Conservation (phyloP, 78 protist species). For the Speleostelium caveatum region DNA sequence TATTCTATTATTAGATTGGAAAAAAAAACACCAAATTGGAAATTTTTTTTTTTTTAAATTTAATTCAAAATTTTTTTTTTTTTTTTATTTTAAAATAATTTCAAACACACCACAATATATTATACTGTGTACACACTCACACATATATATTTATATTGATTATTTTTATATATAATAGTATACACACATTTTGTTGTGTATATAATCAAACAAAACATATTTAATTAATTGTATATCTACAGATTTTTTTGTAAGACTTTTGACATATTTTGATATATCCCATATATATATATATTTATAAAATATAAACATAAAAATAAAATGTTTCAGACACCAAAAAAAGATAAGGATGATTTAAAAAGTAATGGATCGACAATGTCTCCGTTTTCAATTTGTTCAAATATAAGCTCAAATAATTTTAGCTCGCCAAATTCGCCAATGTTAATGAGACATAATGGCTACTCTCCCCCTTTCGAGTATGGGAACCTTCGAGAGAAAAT, state of each 20-base stretch:
- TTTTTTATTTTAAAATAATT: too few relatives aligned
- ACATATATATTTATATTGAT: too few relatives aligned
- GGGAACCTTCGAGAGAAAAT: conserved; percentile 9
- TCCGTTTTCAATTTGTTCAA: conserved; percentile 3
- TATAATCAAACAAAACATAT: background rate
- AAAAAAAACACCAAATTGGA: background rate
- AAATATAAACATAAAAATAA: too few relatives aligned
- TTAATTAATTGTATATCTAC: background rate
- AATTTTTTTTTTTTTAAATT: too few relatives aligned
- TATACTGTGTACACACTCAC: background rate
- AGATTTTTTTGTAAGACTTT: too few relatives aligned
- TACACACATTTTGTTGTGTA: background rate
- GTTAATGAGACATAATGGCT: background rate
- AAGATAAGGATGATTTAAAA: background rate
- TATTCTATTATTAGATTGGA: background rate
- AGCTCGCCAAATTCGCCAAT: conserved; percentile 7
- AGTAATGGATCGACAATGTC: background rate
- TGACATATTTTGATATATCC: background rate
- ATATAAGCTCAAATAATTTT: background rate
- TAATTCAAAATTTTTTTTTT: too few relatives aligned
- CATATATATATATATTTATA: background rate
- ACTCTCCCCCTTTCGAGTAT: background rate
- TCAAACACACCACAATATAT: background rate
- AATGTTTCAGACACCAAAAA: background rate
- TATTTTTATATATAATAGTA: too few relatives aligned